Base-by-base conservation (phyloP, 345 rosid genomes). In the Noccaea caerulescens region DNA sequence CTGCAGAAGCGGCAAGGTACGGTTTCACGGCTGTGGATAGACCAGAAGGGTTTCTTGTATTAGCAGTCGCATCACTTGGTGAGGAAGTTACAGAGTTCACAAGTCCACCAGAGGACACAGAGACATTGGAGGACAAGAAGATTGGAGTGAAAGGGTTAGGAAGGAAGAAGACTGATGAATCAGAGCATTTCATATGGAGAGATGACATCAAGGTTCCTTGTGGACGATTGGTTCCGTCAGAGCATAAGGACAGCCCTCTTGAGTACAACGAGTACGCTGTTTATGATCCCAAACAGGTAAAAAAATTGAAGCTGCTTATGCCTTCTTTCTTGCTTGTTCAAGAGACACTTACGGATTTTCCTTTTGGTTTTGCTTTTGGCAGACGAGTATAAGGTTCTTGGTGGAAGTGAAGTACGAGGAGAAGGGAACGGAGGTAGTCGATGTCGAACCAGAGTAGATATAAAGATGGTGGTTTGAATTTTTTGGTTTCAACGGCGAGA, bases 211-310 rank as follows among this genome's bases (percentile, higher is more conserved):
- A 82, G 41, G 88, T 88, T 38, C 97, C 96, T 9, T 85, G 98
- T 37, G 96, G 97, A 14, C 77, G 76, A 2, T 51, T 93, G 54
- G 78, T 88, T 32, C 77, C 88, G 3, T 93, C 96, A 0, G 85
- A 77, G 36, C 80, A 86, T 44, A 75, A 82, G 70, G 85, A 86
- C 25, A 87, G 93, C 73, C 82, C 82, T 9, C 88, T 88, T 0
- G 96, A 91, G 71, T 91, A 82, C 76, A 88, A 84, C n/a, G 95
- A 88, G 66, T 86, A 89, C 7, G 88, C 91, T 0, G 92, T 91
- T 20, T 89, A 86, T 60, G 93, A 91, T 52, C 92, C 89, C 0
- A 84, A 85, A 76, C 88, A 81, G 90, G 99, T 87, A 59, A 30
- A 8, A 27, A 23, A 10, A 20, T 4, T 2, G 9, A 6, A 2